phyloP scores from a whole-genome alignment of 495 filamentous ascomycete species.

The Cryomyces minteri region DNA sequence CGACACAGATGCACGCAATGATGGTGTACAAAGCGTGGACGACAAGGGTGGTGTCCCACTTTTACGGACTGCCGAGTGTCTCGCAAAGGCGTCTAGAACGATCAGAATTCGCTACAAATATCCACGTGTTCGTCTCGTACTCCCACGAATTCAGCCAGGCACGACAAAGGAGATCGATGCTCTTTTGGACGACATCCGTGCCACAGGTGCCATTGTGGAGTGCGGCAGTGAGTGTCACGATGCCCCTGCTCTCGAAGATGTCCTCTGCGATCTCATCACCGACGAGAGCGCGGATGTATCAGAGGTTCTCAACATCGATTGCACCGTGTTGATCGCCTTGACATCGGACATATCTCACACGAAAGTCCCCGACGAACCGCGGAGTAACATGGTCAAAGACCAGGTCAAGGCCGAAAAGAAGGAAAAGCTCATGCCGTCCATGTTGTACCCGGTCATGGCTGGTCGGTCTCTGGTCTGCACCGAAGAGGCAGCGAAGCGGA shows the following conservation, averaged over 20 bases:
- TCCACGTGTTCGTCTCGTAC: slow-evolving; percentile 39
- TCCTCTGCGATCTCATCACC: slow-evolving; percentile 29
- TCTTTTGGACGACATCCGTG: slow-evolving; percentile 36
- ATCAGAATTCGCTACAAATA: slow-evolving; percentile 26
- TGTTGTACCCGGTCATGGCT: slow-evolving; percentile 44
- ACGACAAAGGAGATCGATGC: slow-evolving; percentile 32
- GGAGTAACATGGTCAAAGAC: slow-evolving; percentile 38
- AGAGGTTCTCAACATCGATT: slow-evolving; percentile 48
- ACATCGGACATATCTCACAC: slow-evolving; percentile 53
- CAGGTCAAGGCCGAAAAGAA: slow-evolving; percentile 47
- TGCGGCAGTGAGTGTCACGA: slow-evolving; percentile 8
- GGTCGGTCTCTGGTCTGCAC: slow-evolving; percentile 39
- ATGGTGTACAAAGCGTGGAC: slow-evolving; percentile 4
- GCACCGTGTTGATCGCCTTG: slow-evolving; percentile 51
- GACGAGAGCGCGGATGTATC: slow-evolving; percentile 37
- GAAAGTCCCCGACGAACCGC: slow-evolving; percentile 23
- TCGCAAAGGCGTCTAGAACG: slow-evolving; percentile 32
- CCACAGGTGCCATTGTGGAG: slow-evolving; percentile 35
- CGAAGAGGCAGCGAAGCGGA: slow-evolving; percentile 37
- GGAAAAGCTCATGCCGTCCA: slow-evolving; percentile 36
- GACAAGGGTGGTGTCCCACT: slow-evolving; percentile 20
- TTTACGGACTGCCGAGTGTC: slow-evolving; percentile 35
- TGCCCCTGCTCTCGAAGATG: slow-evolving; percentile 10
- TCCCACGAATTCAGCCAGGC: slow-evolving; percentile 36
- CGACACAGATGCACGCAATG: slow-evolving; percentile 20